A percentile compares a stretch with the other conserved stretches of the same genome.
These are phyloP conservation scores for Bidens hawaiensis DNA, from an alignment of 140 eudicot genomes.

Conservation along the genomic window DNA sequence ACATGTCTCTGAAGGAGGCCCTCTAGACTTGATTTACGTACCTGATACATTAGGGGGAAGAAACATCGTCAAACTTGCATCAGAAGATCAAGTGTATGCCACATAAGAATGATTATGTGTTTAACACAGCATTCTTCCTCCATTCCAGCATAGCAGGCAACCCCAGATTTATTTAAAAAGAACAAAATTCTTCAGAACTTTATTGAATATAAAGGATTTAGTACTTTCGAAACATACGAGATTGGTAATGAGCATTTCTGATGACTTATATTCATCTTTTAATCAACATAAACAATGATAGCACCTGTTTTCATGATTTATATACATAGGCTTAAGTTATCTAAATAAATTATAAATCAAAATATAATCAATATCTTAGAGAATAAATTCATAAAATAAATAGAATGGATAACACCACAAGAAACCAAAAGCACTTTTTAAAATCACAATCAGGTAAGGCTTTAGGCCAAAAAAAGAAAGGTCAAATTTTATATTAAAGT, in stretches of 20 bases:
- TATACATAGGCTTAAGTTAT: background rate
- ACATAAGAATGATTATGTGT: constrained; percentile 10
- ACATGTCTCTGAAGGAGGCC: constrained; percentile 95
- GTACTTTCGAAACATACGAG: background rate
- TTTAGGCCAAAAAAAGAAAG: background rate
- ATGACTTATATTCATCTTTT: constrained; percentile 3
- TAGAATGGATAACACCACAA: constrained; percentile 11
- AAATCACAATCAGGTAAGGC: background rate
- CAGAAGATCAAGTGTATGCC: constrained; percentile 12
- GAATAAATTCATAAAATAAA: no score
- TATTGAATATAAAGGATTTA: background rate
- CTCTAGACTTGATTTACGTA: constrained; percentile 89
- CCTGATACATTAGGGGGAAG: constrained; percentile 38
- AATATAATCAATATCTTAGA: background rate
- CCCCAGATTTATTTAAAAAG: background rate
- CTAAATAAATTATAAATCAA: background rate
- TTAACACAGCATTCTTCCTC: constrained; percentile 7
- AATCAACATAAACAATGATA: constrained; percentile 13
- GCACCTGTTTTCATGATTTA: background rate
- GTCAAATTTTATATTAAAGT: background rate
- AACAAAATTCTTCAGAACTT: constrained; percentile 8
- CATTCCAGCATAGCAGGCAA: constrained; percentile 12
- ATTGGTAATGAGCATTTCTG: background rate
- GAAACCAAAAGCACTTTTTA: constrained; percentile 5
- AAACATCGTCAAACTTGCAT: constrained; percentile 12